Percentiles rank a stretch among this genome's conserved stretches.
phyloP scores from a whole-genome alignment of 768 basidiomycete genomes.

The Podaxis sp. region DNA sequence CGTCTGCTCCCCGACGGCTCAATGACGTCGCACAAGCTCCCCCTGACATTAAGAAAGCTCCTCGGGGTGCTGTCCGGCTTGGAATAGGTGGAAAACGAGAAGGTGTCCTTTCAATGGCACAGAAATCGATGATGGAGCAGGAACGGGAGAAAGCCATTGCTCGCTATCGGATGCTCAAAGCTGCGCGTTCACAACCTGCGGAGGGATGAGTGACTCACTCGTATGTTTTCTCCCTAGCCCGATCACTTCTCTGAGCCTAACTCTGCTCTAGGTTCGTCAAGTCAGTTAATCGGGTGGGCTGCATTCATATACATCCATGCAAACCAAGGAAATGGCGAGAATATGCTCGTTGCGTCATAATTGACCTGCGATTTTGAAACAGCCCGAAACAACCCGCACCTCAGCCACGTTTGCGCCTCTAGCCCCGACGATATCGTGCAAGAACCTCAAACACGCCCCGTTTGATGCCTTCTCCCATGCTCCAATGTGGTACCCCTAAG shows the following conservation, averaged over 20 bases:
- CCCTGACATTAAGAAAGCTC: conserved; percentile 53
- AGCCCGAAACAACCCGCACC: background rate
- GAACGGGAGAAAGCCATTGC: conserved; percentile 68
- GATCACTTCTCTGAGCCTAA: background rate
- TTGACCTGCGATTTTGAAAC: background rate
- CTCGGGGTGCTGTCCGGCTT: conserved; percentile 31
- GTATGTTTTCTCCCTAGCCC: background rate
- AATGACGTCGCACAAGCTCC: conserved; percentile 72
- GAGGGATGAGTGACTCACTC: background rate
- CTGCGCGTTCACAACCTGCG: conserved; percentile 27
- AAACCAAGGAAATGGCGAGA: background rate
- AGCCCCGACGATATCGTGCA: background rate
- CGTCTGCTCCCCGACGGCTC: conserved; percentile 58
- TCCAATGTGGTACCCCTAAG: no score
- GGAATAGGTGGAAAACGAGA: conserved; percentile 27
- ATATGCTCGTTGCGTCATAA: background rate
- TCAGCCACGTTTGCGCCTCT: background rate
- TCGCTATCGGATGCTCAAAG: conserved; percentile 68
- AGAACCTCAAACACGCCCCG: no score
- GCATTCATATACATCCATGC: background rate
- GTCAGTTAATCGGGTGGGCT: background rate
- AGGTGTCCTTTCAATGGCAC: conserved; percentile 65
- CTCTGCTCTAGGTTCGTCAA: background rate
- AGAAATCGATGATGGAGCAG: conserved; percentile 71
- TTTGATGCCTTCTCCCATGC: no score